phyloP scores from a whole-genome alignment of 768 basidiomycete species.

The Xerocomellus chrysenteron region DNA sequence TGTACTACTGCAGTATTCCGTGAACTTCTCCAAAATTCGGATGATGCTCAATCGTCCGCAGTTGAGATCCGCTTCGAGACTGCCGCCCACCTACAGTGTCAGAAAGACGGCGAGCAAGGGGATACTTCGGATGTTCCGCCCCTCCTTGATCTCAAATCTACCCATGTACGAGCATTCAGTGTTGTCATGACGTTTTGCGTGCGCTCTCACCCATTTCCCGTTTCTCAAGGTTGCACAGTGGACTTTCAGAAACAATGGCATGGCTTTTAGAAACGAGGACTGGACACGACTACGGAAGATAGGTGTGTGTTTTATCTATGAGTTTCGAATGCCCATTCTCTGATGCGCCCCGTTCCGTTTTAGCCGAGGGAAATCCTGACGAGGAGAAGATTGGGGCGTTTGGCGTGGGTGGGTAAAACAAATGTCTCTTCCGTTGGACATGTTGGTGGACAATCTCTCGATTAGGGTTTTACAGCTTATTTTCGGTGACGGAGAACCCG shows the following conservation, averaged over 20 bases:
- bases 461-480: constrained; percentile 73
- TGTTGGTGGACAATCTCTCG: neutral
- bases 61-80: constrained; percentile 85
- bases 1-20: constrained; percentile 48
- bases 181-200: neutral
- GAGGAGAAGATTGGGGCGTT: constrained; percentile 28
- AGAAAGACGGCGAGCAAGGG: constrained; percentile 5
- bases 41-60: constrained; percentile 76
- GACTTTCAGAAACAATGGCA: constrained; percentile 88
- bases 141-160: constrained; percentile 66
- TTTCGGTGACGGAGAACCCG: constrained; percentile 81
- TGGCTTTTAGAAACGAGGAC: constrained; percentile 55
- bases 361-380: constrained; percentile 28
- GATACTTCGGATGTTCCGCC: constrained; percentile 6
- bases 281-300: neutral
- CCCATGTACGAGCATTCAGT: constrained; percentile 40
- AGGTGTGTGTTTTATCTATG: neutral
- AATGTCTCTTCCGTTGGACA: neutral
- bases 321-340: no score
- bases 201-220: no score
- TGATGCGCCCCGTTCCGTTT: neutral
- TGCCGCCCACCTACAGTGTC: constrained; percentile 39
- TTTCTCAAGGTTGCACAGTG: constrained; percentile 66
- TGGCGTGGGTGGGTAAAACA: constrained; percentile 24
- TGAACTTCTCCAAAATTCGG: constrained; percentile 94